Evolutionary conservation across 306 rosid species (phyloP), one percentile per base, ranked within the genome.

Genomic region (Cicer cuneatum): DNA sequence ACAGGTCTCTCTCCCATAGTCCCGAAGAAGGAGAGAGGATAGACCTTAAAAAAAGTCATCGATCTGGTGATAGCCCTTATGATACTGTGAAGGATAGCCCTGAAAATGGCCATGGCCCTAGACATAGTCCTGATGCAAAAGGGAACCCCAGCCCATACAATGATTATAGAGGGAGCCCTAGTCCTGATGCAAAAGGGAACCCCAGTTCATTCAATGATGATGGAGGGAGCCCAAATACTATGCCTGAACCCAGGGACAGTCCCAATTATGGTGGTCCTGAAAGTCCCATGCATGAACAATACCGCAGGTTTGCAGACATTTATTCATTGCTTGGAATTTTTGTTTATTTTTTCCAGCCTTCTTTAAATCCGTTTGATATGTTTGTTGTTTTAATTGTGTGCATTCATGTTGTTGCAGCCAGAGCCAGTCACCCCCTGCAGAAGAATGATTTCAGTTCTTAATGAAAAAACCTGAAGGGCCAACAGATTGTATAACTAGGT

Each of bases 391-490:
- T 35, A 43, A 29, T 0, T 19, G 13, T 54, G 41, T 54, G 39
- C 7, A 51, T 69, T 43, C 72, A 13, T 59, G 37, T 66, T 81
- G 49, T 77, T 68, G 83, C 91, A 91, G 97, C 77, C 90, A 83
- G 6, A 91, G 97, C 79, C 90, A 82, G 6, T 91, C 97, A 2
- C 96, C 93, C n/a, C 89, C 87, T 24, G 95, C 89, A 12, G 95
- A 91, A 73, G 91, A 91, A 77, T 91, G 96, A 91, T 74, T 45
- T 13, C 68, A 67, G 71, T 58, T 51, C 19, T 41, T 3, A 81
- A 70, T 70, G 69, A 16, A 47, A 48, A 45, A 18, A 53, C 70
- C 53, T 8, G 56, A 82, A 52, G 63, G 53, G 47, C 37, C 68
- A 63, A 66, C 49, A 40, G 68, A 71, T 71, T 80, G 82, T 56